These are phyloP conservation scores for Candida khao-thaluensis DNA, from an alignment of 805 yeast genomes.

Conservation along the genomic window DNA sequence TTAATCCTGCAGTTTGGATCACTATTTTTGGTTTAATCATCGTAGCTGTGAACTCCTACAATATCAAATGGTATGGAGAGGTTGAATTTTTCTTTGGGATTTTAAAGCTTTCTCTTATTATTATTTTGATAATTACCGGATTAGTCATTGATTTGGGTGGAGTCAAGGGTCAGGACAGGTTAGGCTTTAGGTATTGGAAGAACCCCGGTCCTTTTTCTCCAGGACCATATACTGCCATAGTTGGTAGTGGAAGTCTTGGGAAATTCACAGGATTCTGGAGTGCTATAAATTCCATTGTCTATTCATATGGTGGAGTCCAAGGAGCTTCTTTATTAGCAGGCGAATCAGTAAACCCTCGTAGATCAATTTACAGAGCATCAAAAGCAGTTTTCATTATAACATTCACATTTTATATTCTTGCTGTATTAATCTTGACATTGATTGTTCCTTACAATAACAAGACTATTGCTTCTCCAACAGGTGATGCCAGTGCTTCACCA, in stretches of 20 bases:
- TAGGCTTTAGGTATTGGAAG: slow-evolving; percentile 42
- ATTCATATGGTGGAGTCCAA: slow-evolving; percentile 34
- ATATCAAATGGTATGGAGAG: slow-evolving; percentile 37
- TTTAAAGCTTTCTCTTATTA: slow-evolving; percentile 23
- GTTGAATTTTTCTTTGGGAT: slow-evolving; percentile 26
- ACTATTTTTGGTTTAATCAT: slow-evolving; percentile 39
- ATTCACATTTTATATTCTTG: slow-evolving; percentile 25
- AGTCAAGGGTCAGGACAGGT: slow-evolving; percentile 11
- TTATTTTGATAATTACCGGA: slow-evolving; percentile 20
- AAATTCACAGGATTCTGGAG: slow-evolving; percentile 33
- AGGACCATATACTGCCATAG: slow-evolving; percentile 38
- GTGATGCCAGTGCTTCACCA: slow-evolving; percentile 1
- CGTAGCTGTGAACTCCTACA: slow-evolving; percentile 33
- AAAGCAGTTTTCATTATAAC: slow-evolving; percentile 31
- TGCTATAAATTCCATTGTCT: slow-evolving; percentile 40
- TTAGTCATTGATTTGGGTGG: slow-evolving; percentile 26
- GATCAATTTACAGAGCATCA: slow-evolving; percentile 28
- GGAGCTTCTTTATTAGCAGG: slow-evolving; percentile 26
- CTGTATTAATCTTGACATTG: slow-evolving; percentile 33
- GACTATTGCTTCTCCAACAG: slow-evolving; percentile 16
- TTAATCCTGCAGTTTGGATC: slow-evolving; percentile 47
- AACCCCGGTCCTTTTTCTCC: slow-evolving; percentile 33
- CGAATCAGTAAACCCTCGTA: slow-evolving; percentile 34
- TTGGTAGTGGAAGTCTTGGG: slow-evolving; percentile 37
- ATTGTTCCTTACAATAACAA: slow-evolving; percentile 32